These are phyloP conservation scores for Clarireedia paspali DNA, from an alignment of 2,329 filamentous ascomycete genomes.

Conservation along the genomic window DNA sequence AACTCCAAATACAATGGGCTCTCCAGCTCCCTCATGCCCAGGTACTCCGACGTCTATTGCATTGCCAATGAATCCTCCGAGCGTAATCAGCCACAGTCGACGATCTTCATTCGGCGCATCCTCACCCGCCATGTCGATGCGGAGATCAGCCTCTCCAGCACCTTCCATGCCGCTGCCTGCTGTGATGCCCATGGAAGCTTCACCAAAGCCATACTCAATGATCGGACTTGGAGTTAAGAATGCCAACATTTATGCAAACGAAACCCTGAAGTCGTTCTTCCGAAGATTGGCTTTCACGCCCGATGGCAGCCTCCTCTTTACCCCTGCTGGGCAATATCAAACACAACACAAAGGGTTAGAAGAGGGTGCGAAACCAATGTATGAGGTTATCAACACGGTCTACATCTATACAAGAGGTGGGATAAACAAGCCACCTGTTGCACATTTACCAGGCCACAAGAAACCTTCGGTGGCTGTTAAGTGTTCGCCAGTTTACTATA, in stretches of 20 bases:
- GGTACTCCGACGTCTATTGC: constrained; percentile 87
- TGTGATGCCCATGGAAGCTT: constrained; percentile 88
- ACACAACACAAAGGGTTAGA: constrained; percentile 57
- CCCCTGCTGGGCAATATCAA: constrained; percentile 92
- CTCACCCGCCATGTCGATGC: constrained; percentile 51
- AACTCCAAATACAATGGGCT: constrained; percentile 54
- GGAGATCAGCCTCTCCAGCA: constrained; percentile 85
- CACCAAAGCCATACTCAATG: constrained; percentile 57
- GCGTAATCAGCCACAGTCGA: constrained; percentile 79
- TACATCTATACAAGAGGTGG: constrained; percentile 97
- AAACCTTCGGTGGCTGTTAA: constrained; percentile 95
- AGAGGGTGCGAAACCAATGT: constrained; percentile 62
- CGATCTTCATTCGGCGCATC: constrained; percentile 86
- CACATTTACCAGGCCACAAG: constrained; percentile 92
- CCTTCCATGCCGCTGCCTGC: constrained; percentile 90
- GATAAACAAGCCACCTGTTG: constrained; percentile 92
- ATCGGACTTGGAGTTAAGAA: constrained; percentile 64
- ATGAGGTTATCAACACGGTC: constrained; percentile 92
- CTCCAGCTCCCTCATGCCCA: constrained; percentile 82
- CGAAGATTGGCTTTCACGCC: constrained; percentile 88
- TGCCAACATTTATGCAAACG: constrained; percentile 87
- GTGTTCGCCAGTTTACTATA: constrained; percentile 88
- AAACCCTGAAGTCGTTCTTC: constrained; percentile 96
- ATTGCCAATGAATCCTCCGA: constrained; percentile 92
- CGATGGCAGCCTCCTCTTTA: constrained; percentile 88